Evolutionary conservation across 139 green algal species (phyloP).

Genomic region (Coelastrella sp.): DNA sequence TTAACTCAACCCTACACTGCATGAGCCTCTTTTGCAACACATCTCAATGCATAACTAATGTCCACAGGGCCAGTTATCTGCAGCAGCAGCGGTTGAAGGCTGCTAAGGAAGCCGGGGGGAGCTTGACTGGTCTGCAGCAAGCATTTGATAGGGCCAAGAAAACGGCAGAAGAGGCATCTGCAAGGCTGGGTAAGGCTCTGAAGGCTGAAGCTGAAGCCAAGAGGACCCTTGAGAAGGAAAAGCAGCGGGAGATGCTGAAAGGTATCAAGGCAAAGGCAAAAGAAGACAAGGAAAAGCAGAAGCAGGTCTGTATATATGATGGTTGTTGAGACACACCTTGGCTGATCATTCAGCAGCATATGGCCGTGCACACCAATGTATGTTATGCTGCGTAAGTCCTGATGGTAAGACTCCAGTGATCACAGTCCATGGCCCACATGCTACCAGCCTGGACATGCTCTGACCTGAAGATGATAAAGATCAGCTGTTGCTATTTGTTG

Average conservation of each 20-base stretch:
- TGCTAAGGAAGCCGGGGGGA: conserved; percentile 3
- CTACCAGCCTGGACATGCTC: no score
- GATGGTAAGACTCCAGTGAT: no score
- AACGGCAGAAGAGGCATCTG: conserved; percentile 11
- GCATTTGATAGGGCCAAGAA: conserved; percentile 27
- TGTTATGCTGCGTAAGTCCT: no score
- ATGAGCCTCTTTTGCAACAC: background rate
- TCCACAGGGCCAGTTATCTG: conserved; percentile 14
- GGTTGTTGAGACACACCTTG: no score
- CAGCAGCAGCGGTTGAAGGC: conserved; percentile 38
- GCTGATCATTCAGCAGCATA: no score
- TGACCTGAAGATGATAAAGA: no score
- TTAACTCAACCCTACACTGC: no score
- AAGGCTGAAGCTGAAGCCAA: conserved; percentile 32
- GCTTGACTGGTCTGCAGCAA: background rate
- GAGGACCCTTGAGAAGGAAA: conserved; percentile 14
- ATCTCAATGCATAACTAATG: background rate
- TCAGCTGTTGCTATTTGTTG: no score
- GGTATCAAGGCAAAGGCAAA: conserved; percentile 57
- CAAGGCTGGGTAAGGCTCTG: conserved; percentile 25
- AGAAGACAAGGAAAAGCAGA: conserved; percentile 54
- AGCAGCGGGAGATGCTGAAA: conserved; percentile 43
- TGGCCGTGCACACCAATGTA: no score
- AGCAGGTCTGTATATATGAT: conserved; percentile 43
- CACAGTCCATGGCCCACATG: no score